These are phyloP conservation scores for Protomyces gravidus DNA, from an alignment of 1,139 yeast species.

Conservation along the genomic window DNA sequence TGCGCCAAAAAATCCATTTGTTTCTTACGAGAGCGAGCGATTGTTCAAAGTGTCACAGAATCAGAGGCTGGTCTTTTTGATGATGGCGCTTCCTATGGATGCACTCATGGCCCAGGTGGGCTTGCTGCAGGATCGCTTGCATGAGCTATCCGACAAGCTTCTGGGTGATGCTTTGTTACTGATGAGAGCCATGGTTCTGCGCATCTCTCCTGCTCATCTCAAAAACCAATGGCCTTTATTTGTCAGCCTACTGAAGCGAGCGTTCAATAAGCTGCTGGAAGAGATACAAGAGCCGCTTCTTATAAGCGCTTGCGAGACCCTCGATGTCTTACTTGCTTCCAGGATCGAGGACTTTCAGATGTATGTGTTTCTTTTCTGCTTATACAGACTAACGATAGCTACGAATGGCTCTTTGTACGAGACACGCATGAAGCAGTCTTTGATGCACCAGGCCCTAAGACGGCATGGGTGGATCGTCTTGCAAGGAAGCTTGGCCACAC, in stretches of 20 bases:
- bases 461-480: not conserved
- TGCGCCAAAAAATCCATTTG: constrained; percentile 13
- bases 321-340: constrained; percentile 66
- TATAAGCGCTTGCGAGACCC: constrained; percentile 60
- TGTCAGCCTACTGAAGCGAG: constrained; percentile 36
- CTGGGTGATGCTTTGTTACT: constrained; percentile 52
- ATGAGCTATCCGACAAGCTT: constrained; percentile 36
- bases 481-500: not conserved
- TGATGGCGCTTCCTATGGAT: constrained; percentile 3
- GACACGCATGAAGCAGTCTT: not conserved
- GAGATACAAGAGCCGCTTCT: constrained; percentile 53
- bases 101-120: constrained; percentile 50
- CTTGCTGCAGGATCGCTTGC: constrained; percentile 39
- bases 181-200: constrained; percentile 59
- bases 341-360: constrained; percentile 75
- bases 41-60: not conserved
- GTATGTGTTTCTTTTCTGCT: constrained; percentile 35
- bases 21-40: constrained; percentile 3
- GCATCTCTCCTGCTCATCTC: constrained; percentile 60
- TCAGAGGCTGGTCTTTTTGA: not conserved
- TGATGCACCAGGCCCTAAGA: not conserved
- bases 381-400: not conserved
- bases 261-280: constrained; percentile 4
- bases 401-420: constrained; percentile 1
- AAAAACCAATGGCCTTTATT: constrained; percentile 67